Conservation (phyloP, 2,329 filamentous ascomycete species). For the Chrysosporium queenslandicum region DNA sequence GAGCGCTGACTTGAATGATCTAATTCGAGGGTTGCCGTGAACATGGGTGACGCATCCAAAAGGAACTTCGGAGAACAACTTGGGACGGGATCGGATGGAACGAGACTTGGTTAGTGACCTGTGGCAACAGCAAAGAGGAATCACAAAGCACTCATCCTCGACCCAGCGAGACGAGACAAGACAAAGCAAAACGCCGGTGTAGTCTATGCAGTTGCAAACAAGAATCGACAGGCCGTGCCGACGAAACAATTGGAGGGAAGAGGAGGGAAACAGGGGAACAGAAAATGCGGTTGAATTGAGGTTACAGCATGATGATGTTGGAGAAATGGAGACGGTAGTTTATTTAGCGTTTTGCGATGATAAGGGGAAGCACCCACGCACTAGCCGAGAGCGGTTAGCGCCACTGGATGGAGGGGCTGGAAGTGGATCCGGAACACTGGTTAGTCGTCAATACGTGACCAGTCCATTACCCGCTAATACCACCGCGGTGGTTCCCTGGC, state of each 20-base stretch:
- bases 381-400: neutral
- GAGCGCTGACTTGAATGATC: neutral
- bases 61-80: neutral
- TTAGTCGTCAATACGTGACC: neutral
- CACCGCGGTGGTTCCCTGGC: neutral
- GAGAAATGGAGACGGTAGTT: neutral
- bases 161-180: constrained; percentile 8
- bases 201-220: neutral
- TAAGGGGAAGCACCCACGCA: neutral
- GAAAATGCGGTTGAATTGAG: neutral
- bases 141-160: neutral
- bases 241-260: neutral
- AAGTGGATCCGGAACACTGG: neutral
- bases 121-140: constrained; percentile 3
- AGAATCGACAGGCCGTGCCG: neutral
- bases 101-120: no score
- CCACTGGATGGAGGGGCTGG: neutral
- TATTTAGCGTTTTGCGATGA: neutral
- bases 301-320: neutral
- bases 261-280: neutral
- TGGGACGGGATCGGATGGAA: no score
- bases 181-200: constrained; percentile 1
- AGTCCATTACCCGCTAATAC: neutral
- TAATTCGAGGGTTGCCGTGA: neutral
- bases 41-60: constrained; percentile 1